Base-by-base conservation (phyloP, 805 yeast species). In the Zygosaccharomyces gambellarensis region DNA sequence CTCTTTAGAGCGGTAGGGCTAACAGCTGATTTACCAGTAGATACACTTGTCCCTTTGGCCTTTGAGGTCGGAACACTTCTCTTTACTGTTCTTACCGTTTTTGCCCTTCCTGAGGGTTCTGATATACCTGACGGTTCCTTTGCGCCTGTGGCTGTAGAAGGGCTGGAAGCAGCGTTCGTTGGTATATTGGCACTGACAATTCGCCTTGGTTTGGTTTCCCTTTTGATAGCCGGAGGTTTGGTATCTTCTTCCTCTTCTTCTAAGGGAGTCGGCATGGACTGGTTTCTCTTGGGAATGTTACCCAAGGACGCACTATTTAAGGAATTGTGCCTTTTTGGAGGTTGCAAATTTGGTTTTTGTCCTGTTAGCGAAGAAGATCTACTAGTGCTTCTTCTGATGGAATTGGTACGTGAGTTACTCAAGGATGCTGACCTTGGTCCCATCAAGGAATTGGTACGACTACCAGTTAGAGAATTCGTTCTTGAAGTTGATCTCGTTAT, bases 401-500 rank as follows among this genome's bases (percentile, higher is more conserved):
- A 34, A 17, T 14, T 14, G 9, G 38, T 5, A 34, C 38, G 38
- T 9, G 38, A 17, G 14, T 21, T 34, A 14, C 10, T 17, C 22
- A 34, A 34, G 19, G 38, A 34, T 34, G 14, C 21, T 2, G 38
- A 34, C 19, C 38, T 34, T 34, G 38, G 38, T 17, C 45, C 45
- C 9, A 36, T 30, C 12, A 42, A 42, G 7, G 45, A 42, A 30
- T 31, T 34, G 9, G 38, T 42, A 21, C 45, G 45, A 29, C 36
- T 29, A 6, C 45, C 36, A 7, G 29, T 42, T 9, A 42, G 11
- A 30, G 45, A 42, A 30, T 31, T 30, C 6, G 25, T 30, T 30
- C 45, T 42, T 5, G 45, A 42, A 28, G 17, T 32, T 12, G 44
- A 32, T 32, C 55, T 51, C 12, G 49, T 30, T 28, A 49, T 21